Conservation (phyloP, 176 grass and related monocot species). For the Musa troglodytarum region DNA sequence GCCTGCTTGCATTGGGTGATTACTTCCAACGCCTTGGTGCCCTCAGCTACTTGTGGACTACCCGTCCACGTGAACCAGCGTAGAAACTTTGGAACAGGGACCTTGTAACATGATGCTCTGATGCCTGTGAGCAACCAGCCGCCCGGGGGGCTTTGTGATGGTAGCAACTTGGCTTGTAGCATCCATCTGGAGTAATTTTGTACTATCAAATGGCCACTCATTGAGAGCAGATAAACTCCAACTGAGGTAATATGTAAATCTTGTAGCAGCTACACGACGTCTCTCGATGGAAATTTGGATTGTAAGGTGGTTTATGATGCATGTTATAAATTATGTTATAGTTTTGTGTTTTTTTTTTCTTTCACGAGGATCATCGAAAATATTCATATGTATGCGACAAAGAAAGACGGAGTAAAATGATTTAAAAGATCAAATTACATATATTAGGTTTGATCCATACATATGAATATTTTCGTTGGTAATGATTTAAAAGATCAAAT, state of each 20-base stretch:
- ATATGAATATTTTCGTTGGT: no score
- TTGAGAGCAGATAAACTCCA: neutral
- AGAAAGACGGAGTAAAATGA: no score
- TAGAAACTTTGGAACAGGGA: constrained; percentile 5
- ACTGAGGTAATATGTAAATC: neutral
- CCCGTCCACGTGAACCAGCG: constrained; percentile 31
- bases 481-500: no score
- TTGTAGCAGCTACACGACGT: neutral
- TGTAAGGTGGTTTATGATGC: constrained; percentile 1
- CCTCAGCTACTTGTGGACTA: constrained; percentile 38
- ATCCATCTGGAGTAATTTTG: neutral
- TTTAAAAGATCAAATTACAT: no score
- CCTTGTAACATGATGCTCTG: neutral
- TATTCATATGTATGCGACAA: no score
- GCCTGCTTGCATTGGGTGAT: constrained; percentile 33
- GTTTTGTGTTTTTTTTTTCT: neutral
- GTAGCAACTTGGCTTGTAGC: neutral
- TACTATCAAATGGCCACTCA: neutral
- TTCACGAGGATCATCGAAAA: no score
- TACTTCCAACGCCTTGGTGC: constrained; percentile 40
- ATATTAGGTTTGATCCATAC: no score
- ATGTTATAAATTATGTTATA: constrained; percentile 8
- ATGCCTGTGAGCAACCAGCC: neutral
- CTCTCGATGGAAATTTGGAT: no score
- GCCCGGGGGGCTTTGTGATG: neutral